phyloP scores from a whole-genome alignment of 2,329 filamentous ascomycete genomes.

The Spiromastix sp. region DNA sequence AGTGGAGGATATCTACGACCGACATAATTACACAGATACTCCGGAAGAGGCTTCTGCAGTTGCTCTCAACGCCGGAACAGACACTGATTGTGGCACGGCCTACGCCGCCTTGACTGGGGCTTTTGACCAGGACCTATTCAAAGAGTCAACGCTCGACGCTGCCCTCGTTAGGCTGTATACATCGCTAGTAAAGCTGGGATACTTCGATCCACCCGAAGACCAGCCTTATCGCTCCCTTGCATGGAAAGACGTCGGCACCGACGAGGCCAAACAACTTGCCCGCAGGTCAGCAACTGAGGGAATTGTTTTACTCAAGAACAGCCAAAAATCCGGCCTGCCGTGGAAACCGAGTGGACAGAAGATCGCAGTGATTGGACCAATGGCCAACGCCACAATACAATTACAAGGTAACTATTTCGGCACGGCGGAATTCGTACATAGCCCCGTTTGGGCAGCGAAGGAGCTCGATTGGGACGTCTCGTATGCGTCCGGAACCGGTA shows the following conservation, averaged over 20 bases:
- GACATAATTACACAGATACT: constrained; percentile 39
- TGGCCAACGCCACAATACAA: constrained; percentile 42
- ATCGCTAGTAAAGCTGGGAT: constrained; percentile 37
- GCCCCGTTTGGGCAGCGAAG: constrained; percentile 39
- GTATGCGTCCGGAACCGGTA: constrained; percentile 18
- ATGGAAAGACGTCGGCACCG: constrained; percentile 43
- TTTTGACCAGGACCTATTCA: constrained; percentile 30
- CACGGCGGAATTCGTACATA: constrained; percentile 40
- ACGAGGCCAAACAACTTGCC: constrained; percentile 41
- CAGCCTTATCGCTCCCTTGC: constrained; percentile 38
- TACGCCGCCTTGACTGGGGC: no score
- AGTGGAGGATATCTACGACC: constrained; percentile 43
- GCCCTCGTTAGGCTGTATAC: constrained; percentile 36
- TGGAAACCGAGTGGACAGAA: constrained; percentile 14
- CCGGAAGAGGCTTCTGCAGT: constrained; percentile 34
- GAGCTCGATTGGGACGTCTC: constrained; percentile 16
- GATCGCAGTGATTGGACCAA: constrained; percentile 43
- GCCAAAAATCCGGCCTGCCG: constrained; percentile 31
- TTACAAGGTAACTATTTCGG: constrained; percentile 48
- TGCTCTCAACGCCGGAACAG: constrained; percentile 38
- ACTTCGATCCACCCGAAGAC: constrained; percentile 33
- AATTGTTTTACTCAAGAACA: constrained; percentile 39
- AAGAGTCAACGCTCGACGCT: constrained; percentile 31
- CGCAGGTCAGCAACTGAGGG: constrained; percentile 35
- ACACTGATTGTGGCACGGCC: constrained; percentile 42